Base-by-base conservation (phyloP, 1,284 basidiomycete species). In the Cutaneotrichosporon cutaneum region DNA sequence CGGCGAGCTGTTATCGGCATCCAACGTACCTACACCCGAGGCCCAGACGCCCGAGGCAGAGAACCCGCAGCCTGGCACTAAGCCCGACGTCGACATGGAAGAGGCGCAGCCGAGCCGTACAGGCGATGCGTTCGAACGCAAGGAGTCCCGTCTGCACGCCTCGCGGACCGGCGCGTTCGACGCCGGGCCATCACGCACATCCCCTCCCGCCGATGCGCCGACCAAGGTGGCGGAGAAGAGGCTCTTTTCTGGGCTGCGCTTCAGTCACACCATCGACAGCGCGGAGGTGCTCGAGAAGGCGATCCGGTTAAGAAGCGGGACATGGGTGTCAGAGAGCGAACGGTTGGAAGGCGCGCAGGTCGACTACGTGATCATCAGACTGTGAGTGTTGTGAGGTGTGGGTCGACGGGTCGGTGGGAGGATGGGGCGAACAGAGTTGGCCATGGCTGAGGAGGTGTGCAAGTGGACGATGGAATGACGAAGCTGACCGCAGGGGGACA, bases 341-440 rank as follows among this genome's bases (percentile, higher is more conserved):
- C 65, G 75, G 45, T 54, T 67, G 24, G 59, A 61, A 0, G 76
- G 76, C 2, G 66, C 67, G 2, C 57, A 61, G 21, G 75, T 75
- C 10, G 74, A 79, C 59, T 79, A 74, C 63, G 64, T 77, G 11
- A 70, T 79, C 13, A 71, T 72, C 21, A 64, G 77, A 68, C 53
- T 80, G 77, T 79, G 54, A 70, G 77, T 69, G 9, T 13, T 35
- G n/a, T 6, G 11, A 16, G 13, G 24, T 13, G 18, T 4, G 27
- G 27, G 18, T n/a, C n/a, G n/a, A n/a, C n/a, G n/a, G n/a, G n/a
- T n/a, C n/a, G n/a, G n/a, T n/a, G n/a, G n/a, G n/a, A n/a, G n/a
- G n/a, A n/a, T n/a, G n/a, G n/a, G n/a, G n/a, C n/a, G n/a, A n/a
- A n/a, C n/a, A n/a, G n/a, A n/a, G n/a, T n/a, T n/a, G n/a, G n/a